Percentiles rank a stretch among this genome's conserved stretches.
Conservation (phyloP, 805 yeast genomes). For the Wickerhamomyces silvicola region DNA sequence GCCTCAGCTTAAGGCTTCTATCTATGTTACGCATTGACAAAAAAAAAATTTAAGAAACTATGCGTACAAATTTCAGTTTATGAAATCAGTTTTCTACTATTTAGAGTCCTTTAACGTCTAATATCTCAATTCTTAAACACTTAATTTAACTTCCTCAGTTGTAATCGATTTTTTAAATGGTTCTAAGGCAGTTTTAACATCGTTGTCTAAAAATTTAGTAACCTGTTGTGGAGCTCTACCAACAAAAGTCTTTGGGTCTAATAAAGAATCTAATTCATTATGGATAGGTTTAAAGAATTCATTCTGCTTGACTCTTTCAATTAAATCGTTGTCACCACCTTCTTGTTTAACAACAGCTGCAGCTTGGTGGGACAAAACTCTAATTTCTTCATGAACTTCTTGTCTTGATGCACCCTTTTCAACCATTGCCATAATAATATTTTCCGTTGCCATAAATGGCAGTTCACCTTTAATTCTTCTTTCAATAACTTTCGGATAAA, state of each 20-base stretch:
- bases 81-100: too few relatives aligned
- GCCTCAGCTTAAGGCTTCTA: too few relatives aligned
- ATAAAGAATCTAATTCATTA: conserved; percentile 68
- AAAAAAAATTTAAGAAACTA: neutral
- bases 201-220: conserved; percentile 80
- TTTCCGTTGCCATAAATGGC: conserved; percentile 99
- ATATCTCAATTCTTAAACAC: conserved; percentile 43
- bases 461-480: conserved; percentile 91
- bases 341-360: conserved; percentile 95
- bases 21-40: too few relatives aligned
- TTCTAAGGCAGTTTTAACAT: conserved; percentile 76
- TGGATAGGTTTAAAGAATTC: conserved; percentile 86
- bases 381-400: conserved; percentile 95
- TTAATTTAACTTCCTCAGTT: conserved; percentile 66
- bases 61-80: too few relatives aligned
- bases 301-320: conserved; percentile 74
- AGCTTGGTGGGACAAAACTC: conserved; percentile 96
- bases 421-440: conserved; percentile 99
- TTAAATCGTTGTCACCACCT: conserved; percentile 97
- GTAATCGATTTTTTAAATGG: conserved; percentile 57
- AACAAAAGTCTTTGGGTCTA: conserved; percentile 90
- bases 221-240: conserved; percentile 99
- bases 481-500: conserved; percentile 97
- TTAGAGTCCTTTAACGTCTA: neutral
- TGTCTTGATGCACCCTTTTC: conserved; percentile 97